A percentile compares a stretch with the other conserved stretches of the same genome.
Conservation (phyloP, 805 yeast species). For the Kodamaea neixiangensis region DNA sequence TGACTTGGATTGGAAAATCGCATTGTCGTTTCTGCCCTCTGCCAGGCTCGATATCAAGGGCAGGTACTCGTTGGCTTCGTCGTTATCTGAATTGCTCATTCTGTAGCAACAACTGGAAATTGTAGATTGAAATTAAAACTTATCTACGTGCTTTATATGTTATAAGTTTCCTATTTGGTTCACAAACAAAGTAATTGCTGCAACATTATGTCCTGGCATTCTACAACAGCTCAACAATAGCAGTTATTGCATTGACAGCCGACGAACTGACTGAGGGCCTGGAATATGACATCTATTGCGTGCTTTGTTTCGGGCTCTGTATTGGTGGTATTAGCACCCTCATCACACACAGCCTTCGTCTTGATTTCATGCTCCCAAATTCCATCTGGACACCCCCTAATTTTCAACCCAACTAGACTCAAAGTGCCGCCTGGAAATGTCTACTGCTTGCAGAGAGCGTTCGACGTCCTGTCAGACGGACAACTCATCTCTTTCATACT, state of each 20-base stretch:
- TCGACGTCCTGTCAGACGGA: too few relatives aligned
- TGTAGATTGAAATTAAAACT: neutral
- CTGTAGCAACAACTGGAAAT: neutral
- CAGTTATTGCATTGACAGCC: too few relatives aligned
- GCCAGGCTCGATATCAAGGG: too few relatives aligned
- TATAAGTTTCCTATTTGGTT: neutral
- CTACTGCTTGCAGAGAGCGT: too few relatives aligned
- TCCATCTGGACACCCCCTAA: neutral
- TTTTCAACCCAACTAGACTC: neutral
- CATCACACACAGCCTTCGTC: neutral
- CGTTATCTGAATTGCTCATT: neutral
- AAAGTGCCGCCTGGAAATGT: too few relatives aligned
- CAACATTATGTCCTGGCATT: neutral
- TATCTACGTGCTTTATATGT: neutral
- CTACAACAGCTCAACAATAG: too few relatives aligned
- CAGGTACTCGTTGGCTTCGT: neutral
- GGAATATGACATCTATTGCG: too few relatives aligned
- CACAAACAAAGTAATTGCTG: neutral
- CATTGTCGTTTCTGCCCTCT: too few relatives aligned
- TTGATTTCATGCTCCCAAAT: neutral
- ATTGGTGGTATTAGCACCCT: too few relatives aligned
- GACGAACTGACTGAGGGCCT: too few relatives aligned
- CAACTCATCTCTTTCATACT: neutral
- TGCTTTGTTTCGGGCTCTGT: neutral
- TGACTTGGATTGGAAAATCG: neutral